Conservation (phyloP, 768 basidiomycete genomes). For the Lyophyllum semitale region DNA sequence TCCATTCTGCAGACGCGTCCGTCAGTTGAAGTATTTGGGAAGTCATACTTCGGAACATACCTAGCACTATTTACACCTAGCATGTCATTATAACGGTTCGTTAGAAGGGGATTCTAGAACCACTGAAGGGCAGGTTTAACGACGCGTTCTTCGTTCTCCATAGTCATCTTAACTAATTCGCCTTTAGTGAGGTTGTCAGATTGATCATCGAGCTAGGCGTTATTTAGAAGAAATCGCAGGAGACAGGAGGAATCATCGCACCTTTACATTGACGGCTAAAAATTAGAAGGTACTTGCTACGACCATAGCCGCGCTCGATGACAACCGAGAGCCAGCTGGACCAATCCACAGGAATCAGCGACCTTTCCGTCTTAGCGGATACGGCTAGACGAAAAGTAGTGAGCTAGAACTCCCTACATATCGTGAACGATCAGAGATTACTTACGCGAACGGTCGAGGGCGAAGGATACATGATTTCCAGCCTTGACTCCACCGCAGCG, state of each 20-base stretch:
- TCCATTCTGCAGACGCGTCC: constrained; percentile 69
- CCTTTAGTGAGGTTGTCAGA: constrained; percentile 53
- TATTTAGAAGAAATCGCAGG: background rate
- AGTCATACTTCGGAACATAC: constrained; percentile 38
- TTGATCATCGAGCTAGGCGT: constrained; percentile 17
- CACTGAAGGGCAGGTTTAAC: no score
- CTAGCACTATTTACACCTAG: constrained; percentile 76
- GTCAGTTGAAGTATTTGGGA: constrained; percentile 4
- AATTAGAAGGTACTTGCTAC: constrained; percentile 85
- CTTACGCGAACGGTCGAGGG: background rate
- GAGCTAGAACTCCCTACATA: constrained; percentile 64
- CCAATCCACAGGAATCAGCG: constrained; percentile 71
- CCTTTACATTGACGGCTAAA: constrained; percentile 74
- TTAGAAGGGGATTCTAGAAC: constrained; percentile 4
- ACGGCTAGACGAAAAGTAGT: constrained; percentile 45
- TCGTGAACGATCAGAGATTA: background rate
- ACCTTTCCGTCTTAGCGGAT: constrained; percentile 13
- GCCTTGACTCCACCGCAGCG: constrained; percentile 86
- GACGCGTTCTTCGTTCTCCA: constrained; percentile 84
- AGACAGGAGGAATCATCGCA: constrained; percentile 13
- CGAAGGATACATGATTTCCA: constrained; percentile 75
- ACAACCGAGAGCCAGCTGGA: constrained; percentile 84
- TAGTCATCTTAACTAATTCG: constrained; percentile 73
- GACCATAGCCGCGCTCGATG: constrained; percentile 89
- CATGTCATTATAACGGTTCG: background rate